These are phyloP conservation scores for Helicocarpus griseus DNA, from an alignment of 2,329 filamentous ascomycete species.

Conservation along the genomic window DNA sequence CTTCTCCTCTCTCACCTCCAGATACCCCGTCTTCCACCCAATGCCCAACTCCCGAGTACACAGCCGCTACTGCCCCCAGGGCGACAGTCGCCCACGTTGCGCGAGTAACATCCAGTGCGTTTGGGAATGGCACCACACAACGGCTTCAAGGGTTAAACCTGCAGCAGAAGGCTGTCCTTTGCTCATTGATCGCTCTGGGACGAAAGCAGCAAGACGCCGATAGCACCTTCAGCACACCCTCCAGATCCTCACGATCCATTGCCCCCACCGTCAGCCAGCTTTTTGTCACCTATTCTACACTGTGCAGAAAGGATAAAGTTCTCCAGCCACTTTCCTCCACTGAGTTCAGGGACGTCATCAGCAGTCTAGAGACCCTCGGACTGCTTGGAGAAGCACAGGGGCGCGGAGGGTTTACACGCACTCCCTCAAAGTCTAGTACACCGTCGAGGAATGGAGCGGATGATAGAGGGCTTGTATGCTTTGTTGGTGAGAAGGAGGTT, in stretches of 20 bases:
- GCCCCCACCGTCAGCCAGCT: constrained; percentile 76
- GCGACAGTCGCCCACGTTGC: constrained; percentile 87
- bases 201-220: constrained; percentile 39
- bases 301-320: constrained; percentile 81
- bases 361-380: constrained; percentile 79
- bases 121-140: constrained; percentile 79
- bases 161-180: constrained; percentile 92
- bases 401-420: constrained; percentile 43
- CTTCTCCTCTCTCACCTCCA: constrained; percentile 49
- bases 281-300: constrained; percentile 69
- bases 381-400: constrained; percentile 63
- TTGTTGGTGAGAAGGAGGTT: constrained; percentile 70
- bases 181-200: constrained; percentile 78
- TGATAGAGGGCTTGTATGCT: constrained; percentile 69
- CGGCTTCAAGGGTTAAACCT: constrained; percentile 81
- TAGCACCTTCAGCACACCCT: constrained; percentile 39
- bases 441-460: constrained; percentile 40
- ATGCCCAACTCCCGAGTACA: constrained; percentile 47
- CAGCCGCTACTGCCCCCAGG: constrained; percentile 69
- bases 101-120: constrained; percentile 78
- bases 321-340: constrained; percentile 81
- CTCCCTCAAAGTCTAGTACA: constrained; percentile 18
- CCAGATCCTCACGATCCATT: constrained; percentile 45
- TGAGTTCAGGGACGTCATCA: constrained; percentile 88
- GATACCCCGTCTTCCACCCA: constrained; percentile 72